Base-by-base conservation (phyloP, 768 basidiomycete species). In the Candolleomyces efflorescens region DNA sequence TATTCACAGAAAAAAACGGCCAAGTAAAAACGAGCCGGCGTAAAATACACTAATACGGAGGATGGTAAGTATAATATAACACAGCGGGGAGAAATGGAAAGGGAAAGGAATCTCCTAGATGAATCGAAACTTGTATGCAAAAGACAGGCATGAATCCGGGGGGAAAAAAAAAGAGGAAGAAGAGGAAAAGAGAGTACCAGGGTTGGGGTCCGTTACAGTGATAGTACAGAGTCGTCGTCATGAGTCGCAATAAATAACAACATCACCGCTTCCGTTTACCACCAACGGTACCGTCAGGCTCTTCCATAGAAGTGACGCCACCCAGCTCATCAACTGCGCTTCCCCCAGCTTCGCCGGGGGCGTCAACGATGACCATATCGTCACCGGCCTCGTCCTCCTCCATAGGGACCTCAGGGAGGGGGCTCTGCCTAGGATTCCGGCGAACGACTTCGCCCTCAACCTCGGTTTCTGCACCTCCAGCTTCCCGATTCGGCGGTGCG, bases 381-480 rank as follows among this genome's bases (percentile, higher is more conserved):
- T 54, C 63, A 59, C 64, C 41, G 24, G 45, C 27, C 26, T 41
- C 55, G 13, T 59, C 65, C 41, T 65, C 68, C 32, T 64, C 65
- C 24, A 41, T 47, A 26, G 43, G 47, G 22, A 20, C 9, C 41
- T 50, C 43, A 55, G 57, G 27, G 41, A 53, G 22, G 60, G 54
- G 49, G 63, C 58, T 27, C 52, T 57, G 1, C 59, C 63, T 32
- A 62, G 53, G 41, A 61, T 53, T 27, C 59, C 56, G 26, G 58
- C 55, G 20, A 37, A 44, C 11, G 59, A 37, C 67, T 2, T 73
- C 74, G 4, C 63, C 69, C 55, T 76, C 75, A 7, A 74, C 73
- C 55, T 77, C 75, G 18, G 73, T 75, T 64, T 75, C 75, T 20
- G 70, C 71, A 32, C 32, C 32, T 22, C 73, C 75, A 3, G 63